These are phyloP conservation scores for Leucocoprinus leucothites DNA, from an alignment of 768 basidiomycete genomes.

Conservation along the genomic window DNA sequence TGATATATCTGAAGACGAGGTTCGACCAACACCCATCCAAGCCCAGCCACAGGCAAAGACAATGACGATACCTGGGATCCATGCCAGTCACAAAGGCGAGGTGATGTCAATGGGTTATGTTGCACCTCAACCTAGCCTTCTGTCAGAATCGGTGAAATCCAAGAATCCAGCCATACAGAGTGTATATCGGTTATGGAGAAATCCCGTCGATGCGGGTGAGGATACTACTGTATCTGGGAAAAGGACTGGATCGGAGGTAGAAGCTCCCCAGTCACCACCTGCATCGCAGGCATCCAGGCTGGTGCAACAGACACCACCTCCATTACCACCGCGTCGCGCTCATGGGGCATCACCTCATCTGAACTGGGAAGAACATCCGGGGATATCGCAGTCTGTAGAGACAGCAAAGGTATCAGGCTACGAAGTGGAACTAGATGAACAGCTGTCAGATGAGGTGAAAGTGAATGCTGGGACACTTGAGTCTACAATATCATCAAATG, in stretches of 20 bases:
- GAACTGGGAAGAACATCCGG: not conserved
- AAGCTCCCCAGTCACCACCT: not conserved
- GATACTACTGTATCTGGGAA: slow-evolving; percentile 14
- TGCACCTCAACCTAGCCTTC: slow-evolving; percentile 39
- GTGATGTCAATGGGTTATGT: slow-evolving; percentile 83
- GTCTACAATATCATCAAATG: not conserved
- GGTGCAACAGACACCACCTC: slow-evolving; percentile 30
- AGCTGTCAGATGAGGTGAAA: slow-evolving; percentile 11
- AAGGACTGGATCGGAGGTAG: not conserved
- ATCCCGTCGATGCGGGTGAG: slow-evolving; percentile 29
- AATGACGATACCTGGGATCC: slow-evolving; percentile 88
- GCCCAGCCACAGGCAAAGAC: slow-evolving; percentile 76
- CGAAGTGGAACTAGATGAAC: not conserved
- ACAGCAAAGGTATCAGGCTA: not conserved
- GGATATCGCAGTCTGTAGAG: not conserved
- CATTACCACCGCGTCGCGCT: slow-evolving; percentile 45
- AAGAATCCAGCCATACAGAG: slow-evolving; percentile 61
- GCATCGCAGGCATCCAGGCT: slow-evolving; percentile 12
- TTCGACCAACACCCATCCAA: slow-evolving; percentile 50
- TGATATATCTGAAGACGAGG: slow-evolving; percentile 19
- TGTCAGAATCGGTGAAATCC: slow-evolving; percentile 26
- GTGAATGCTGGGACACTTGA: not conserved
- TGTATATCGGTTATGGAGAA: slow-evolving; percentile 77
- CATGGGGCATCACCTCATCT: slow-evolving; percentile 17
- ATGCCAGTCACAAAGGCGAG: slow-evolving; percentile 80